Conservation (phyloP, 2,329 filamentous ascomycete species). For the Botryotinia convoluta region DNA sequence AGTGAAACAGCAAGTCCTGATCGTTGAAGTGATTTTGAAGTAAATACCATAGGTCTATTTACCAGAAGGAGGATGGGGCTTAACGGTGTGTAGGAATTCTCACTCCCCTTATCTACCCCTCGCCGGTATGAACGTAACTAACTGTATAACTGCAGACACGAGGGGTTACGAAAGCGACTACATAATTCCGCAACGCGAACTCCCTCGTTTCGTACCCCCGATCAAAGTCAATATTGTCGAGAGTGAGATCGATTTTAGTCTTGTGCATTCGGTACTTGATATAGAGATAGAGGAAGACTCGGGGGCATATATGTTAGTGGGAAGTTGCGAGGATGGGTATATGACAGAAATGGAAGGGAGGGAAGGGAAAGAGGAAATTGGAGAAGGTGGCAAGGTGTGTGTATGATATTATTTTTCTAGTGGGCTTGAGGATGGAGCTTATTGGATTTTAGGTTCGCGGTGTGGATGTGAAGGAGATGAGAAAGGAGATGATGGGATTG, state of each 20-base stretch:
- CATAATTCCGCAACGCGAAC: neutral
- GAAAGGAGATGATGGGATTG: neutral
- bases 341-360: fast-evolving
- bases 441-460: neutral
- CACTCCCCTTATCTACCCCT: neutral
- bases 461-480: too few species aligned
- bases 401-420: too few species aligned
- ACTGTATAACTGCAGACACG: neutral
- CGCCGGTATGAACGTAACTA: neutral
- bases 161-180: neutral
- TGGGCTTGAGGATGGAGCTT: neutral
- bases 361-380: too few species aligned
- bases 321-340: neutral
- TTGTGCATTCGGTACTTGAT: neutral
- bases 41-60: neutral
- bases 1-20: neutral
- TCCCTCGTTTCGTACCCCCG: neutral
- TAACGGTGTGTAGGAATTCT: neutral
- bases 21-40: neutral
- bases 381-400: neutral
- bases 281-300: neutral
- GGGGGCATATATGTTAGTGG: neutral
- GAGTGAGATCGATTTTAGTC: neutral
- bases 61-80: neutral
- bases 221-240: neutral